Evolutionary conservation across 2,329 filamentous ascomycete species (phyloP).

Genomic region (Ophiostoma novo-ulmi): DNA sequence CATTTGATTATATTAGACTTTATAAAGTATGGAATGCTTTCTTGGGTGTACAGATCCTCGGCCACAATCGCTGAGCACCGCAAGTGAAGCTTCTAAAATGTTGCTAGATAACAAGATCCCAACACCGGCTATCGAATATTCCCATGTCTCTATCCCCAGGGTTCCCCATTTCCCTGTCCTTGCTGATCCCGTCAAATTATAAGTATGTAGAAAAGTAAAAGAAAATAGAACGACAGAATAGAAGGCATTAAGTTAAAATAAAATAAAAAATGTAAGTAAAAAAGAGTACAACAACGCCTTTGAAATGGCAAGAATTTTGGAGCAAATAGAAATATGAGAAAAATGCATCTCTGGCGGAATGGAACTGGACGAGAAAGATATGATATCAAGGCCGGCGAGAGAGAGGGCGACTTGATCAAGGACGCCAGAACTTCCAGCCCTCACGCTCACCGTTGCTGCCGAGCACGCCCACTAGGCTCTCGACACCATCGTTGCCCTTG

Average conservation of each 20-base stretch:
- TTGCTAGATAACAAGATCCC: constrained; percentile 4
- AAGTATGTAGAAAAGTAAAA: constrained; percentile 1
- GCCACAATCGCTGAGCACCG: background rate
- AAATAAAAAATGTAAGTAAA: background rate
- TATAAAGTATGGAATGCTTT: background rate
- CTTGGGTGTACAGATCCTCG: background rate
- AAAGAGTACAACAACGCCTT: background rate
- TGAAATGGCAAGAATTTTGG: background rate
- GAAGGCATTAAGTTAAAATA: background rate
- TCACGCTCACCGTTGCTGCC: constrained; percentile 63
- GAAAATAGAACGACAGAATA: background rate
- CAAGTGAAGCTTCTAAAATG: constrained; percentile 11
- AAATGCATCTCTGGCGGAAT: background rate
- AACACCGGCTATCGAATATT: background rate
- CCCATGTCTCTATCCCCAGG: constrained; percentile 11
- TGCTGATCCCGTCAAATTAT: constrained; percentile 7
- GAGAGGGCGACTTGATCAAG: background rate
- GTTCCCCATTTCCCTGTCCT: constrained; percentile 15
- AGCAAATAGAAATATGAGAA: background rate
- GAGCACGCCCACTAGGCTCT: constrained; percentile 76
- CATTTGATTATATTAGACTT: background rate
- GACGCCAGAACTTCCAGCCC: constrained; percentile 78
- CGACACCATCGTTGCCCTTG: constrained; percentile 77
- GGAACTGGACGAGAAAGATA: background rate
- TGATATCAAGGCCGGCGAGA: background rate